Evolutionary conservation across 768 basidiomycete species (phyloP), one percentile per base, ranked within the genome.

Genomic region (Chalciporus piperatus): DNA sequence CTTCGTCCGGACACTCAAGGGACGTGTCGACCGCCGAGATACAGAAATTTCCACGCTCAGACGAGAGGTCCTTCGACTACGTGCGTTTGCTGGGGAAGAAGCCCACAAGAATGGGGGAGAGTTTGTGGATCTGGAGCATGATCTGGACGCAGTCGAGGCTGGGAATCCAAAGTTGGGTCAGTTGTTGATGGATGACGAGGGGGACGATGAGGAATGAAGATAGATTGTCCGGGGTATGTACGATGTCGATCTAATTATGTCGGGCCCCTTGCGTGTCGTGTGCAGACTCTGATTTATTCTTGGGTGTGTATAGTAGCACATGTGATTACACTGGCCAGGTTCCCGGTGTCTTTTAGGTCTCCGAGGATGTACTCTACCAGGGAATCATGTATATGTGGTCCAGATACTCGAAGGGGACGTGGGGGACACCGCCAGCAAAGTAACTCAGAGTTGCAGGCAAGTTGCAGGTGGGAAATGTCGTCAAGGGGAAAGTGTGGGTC

Each of bases 21-120:
- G 73, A 16, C 81, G 89, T 27, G 80, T 95, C 44, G 86, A 89
- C 48, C 76, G 89, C 62, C 71, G 94, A 56, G 92, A 97, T 62
- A 78, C 76, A 41, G 92, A 93, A 72, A 88, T 96, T 59, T 73
- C 65, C 51, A 72, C 60, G 61, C 64, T 96, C 63, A 75, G 91
- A 56, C 67, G 63, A 56, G 92, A 93, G 67, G 77, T 96, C 23
- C 63, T 65, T 57, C 72, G 83, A 51, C 67, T 94, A 64, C 75
- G 85, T 41, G 54, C 60, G 25, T 67, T 73, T 35, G 57, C 53
- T 9, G 63, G 64, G 6, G 65, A 65, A 16, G 60, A 60, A 12
- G 50, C 55, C 8, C 39, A 43, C 48, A 45, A 39, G 58, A 59
- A 61, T 17, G 58, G 63, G 1, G 48, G 61, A 55, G 64, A 59